Conservation (phyloP, 208 protist species). For the Tritrichomonas foetus region DNA sequence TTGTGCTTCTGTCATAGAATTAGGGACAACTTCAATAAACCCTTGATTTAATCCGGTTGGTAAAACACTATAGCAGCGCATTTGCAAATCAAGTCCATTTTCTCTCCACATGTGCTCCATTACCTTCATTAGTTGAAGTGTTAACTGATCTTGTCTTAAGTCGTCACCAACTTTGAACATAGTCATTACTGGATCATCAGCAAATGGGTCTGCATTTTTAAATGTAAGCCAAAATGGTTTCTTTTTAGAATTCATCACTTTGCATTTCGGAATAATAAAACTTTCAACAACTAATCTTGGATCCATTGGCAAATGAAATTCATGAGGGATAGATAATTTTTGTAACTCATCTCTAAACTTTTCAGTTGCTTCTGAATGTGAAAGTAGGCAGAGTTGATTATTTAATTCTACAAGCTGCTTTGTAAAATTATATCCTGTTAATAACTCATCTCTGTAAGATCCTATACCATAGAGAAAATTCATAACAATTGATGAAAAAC, state of each 20-base stretch:
- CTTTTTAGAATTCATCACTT: slow-evolving; percentile 81
- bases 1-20: background rate
- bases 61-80: slow-evolving; percentile 41
- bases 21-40: slow-evolving; percentile 18
- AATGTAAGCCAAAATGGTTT: slow-evolving; percentile 76
- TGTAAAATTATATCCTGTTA: slow-evolving; percentile 3
- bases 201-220: slow-evolving; percentile 66
- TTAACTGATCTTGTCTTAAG: slow-evolving; percentile 63
- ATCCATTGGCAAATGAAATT: slow-evolving; percentile 44
- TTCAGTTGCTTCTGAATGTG: background rate
- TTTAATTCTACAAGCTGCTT: background rate
- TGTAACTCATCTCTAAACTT: background rate
- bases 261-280: slow-evolving; percentile 65
- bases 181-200: slow-evolving; percentile 54
- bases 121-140: slow-evolving; percentile 58
- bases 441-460: background rate
- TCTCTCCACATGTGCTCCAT: slow-evolving; percentile 59
- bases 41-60: slow-evolving; percentile 38
- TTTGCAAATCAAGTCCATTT: slow-evolving; percentile 54
- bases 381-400: background rate
- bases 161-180: slow-evolving; percentile 66
- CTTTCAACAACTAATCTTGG: slow-evolving; percentile 39
- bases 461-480: background rate
- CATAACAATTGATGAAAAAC: slow-evolving; percentile 60
- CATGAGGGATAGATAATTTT: background rate